These are phyloP conservation scores for Lentinus tigrinus DNA, from an alignment of 768 basidiomycete species.

Conservation along the genomic window DNA sequence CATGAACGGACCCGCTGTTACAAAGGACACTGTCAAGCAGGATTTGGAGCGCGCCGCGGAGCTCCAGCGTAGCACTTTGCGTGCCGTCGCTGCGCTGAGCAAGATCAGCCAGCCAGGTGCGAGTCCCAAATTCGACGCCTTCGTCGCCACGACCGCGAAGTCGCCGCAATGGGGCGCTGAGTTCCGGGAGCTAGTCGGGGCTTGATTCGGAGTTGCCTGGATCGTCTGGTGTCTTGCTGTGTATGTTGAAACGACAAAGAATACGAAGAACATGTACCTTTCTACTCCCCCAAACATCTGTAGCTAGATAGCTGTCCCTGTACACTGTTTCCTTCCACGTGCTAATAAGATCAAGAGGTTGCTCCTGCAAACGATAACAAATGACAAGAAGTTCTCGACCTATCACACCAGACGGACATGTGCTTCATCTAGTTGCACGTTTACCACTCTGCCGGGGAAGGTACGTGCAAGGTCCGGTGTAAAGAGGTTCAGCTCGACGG, in stretches of 20 bases:
- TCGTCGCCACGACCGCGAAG: conserved; percentile 74
- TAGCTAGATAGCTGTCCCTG: too few species aligned
- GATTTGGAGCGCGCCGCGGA: conserved; percentile 86
- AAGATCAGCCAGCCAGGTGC: conserved; percentile 66
- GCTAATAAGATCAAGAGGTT: too few species aligned
- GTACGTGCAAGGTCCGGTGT: too few species aligned
- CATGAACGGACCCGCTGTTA: conserved; percentile 85
- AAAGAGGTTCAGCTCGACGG: too few species aligned
- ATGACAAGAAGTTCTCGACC: too few species aligned
- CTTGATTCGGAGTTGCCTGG: conserved; percentile 19
- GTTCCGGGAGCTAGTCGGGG: conserved; percentile 55
- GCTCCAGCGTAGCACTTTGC: conserved; percentile 84
- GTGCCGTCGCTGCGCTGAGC: conserved; percentile 85
- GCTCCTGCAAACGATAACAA: too few species aligned
- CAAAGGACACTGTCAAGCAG: conserved; percentile 96
- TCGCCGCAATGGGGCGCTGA: conserved; percentile 66
- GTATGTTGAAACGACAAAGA: neutral
- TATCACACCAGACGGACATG: too few species aligned
- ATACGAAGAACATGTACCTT: too few species aligned
- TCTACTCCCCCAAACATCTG: too few species aligned
- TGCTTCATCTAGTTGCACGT: too few species aligned
- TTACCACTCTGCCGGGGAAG: too few species aligned
- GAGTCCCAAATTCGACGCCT: conserved; percentile 71
- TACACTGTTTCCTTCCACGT: neutral
- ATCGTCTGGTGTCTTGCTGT: neutral